Percentiles rank a stretch among this genome's conserved stretches.
These are phyloP conservation scores for Lentinus tigrinus DNA, from an alignment of 768 basidiomycete genomes.

Conservation along the genomic window DNA sequence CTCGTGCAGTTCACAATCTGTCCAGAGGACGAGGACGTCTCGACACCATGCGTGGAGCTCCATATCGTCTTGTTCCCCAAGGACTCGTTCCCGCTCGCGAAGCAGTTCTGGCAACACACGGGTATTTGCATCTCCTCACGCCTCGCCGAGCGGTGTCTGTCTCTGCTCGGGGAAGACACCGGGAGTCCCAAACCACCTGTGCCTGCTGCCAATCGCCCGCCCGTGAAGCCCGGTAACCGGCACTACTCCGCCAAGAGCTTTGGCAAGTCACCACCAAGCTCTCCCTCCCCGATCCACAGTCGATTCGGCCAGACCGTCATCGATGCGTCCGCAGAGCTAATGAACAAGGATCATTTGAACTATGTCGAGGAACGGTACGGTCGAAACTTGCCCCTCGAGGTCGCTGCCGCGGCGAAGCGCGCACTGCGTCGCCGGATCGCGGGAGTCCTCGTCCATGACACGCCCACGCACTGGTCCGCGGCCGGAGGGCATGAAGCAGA, in stretches of 20 bases:
- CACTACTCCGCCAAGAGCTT: constrained; percentile 52
- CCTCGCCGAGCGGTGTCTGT: constrained; percentile 78
- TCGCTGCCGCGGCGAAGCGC: constrained; percentile 78
- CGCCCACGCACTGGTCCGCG: constrained; percentile 36
- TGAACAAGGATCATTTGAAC: constrained; percentile 60
- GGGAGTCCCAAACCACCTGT: constrained; percentile 11
- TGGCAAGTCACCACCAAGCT: constrained; percentile 15
- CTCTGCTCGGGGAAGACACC: constrained; percentile 51
- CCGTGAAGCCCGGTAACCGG: constrained; percentile 49
- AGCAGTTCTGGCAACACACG: constrained; percentile 95
- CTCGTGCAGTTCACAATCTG: constrained; percentile 72
- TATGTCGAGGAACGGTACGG: constrained; percentile 97
- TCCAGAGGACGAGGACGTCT: constrained; percentile 46
- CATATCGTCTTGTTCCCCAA: constrained; percentile 80
- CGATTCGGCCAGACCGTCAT: neutral
- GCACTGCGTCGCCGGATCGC: constrained; percentile 88
- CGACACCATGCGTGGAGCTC: constrained; percentile 51
- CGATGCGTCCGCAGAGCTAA: constrained; percentile 36
- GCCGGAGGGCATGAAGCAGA: constrained; percentile 46
- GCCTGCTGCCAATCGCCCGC: constrained; percentile 27
- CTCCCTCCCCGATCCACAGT: constrained; percentile 3
- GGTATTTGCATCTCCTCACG: constrained; percentile 90
- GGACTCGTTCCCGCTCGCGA: constrained; percentile 62
- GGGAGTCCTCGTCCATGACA: constrained; percentile 73
- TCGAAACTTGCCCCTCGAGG: constrained; percentile 75